Evolutionary conservation across 139 green algal genomes (phyloP).

Genomic region (Chlamydomonas incerta): DNA sequence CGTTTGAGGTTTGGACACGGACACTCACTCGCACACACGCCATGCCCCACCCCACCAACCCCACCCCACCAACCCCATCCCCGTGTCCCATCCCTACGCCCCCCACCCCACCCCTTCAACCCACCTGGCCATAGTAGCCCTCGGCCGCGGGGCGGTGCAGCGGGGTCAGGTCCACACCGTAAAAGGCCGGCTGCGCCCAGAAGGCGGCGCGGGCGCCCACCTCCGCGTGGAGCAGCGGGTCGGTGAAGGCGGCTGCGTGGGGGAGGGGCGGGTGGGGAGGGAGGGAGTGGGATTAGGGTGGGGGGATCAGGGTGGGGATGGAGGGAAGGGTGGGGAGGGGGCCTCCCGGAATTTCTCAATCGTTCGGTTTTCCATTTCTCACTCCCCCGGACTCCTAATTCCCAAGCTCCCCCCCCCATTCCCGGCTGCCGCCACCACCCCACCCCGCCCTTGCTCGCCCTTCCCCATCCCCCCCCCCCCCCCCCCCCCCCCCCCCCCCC

Average conservation of each 20-base stretch:
- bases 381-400: too few species aligned
- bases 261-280: neutral
- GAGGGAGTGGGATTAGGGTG: neutral
- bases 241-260: slow-evolving; percentile 82
- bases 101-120: neutral
- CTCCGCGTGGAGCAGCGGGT: slow-evolving; percentile 86
- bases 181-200: slow-evolving; percentile 87
- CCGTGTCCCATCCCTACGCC: neutral
- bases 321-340: too few species aligned
- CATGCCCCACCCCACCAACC: neutral
- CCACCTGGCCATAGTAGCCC: slow-evolving; percentile 80
- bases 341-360: too few species aligned
- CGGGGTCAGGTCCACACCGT: slow-evolving; percentile 86
- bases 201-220: slow-evolving; percentile 80
- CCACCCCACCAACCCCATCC: neutral
- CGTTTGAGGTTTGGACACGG: too few species aligned
- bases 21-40: too few species aligned
- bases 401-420: too few species aligned
- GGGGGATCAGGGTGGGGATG: too few species aligned
- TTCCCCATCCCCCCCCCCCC: neutral
- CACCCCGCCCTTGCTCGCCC: too few species aligned
- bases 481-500: neutral
- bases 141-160: slow-evolving; percentile 77
- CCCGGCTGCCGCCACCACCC: too few species aligned
- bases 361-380: too few species aligned